Evolutionary conservation across 306 rosid species (phyloP), one percentile per base, ranked within the genome.

Genomic region (Castanea crenata): DNA sequence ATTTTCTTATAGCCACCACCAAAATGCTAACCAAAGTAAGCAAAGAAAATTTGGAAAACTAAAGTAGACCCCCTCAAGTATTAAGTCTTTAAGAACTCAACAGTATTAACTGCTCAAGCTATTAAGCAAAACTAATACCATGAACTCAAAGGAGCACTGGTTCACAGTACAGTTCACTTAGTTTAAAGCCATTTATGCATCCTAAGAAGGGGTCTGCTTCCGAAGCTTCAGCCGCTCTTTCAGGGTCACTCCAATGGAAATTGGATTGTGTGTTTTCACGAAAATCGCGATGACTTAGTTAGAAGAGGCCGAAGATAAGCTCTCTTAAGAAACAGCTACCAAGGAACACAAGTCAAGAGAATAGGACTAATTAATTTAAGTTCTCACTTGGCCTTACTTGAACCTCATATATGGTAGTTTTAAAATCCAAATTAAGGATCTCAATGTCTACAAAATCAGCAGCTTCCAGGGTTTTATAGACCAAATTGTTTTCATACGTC

Each of bases 401-500:
- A 63, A 64, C 38, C 8, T 77, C 76, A 76, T 82, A 35, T 78
- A 69, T 63, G 51, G 44, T 73, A 72, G 56, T 49, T 80, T 74
- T 82, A 78, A 78, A 58, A 73, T 84, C 87, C 88, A 82, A 86
- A 88, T 67, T 74, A 78, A 85, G 90, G 91, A 80, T 90, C 91
- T 80, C 86, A 71, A 73, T 73, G 91, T 83, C 85, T 76, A 74
- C 51, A 87, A 76, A 65, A 85, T 81, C 56, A 84, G 89, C 49
- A 76, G 85, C 58, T 23, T 74, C 78, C 58, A 73, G 85, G 69
- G 20, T 61, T 83, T 77, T 73, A 83, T 84, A 76, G 44, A 75
- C 71, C 49, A 20, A 71, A 63, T 82, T 79, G 54, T 80, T 76
- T 82, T 80, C 88, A 85, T 54, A 62, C 79, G 65, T 83, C 82